Base-by-base conservation (phyloP, 1,284 basidiomycete species). In the Mycosarcoma mackinlayi region DNA sequence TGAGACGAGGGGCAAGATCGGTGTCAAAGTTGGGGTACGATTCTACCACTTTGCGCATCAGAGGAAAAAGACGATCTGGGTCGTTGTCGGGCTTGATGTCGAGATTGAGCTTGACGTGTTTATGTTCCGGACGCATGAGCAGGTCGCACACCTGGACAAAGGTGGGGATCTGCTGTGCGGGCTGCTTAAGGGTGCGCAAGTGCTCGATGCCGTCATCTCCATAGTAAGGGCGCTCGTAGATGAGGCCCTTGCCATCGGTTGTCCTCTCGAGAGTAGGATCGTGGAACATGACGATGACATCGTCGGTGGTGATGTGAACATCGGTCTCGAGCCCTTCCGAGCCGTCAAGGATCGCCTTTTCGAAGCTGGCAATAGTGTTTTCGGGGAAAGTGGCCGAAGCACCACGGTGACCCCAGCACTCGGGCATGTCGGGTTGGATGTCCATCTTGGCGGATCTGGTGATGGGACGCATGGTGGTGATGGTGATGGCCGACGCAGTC, bases 41-140 rank as follows among this genome's bases (percentile, higher is more conserved):
- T 23, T 88, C 86, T 57, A 99, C 89, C 62, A 89, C 86, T 40
- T 84, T 84, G 84, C 92, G 87, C 89, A 98, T 94, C 42, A 97
- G 86, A 16, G 85, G 84, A 85, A 98, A 98, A 35, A 98, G 87
- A 35, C 88, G 88, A 48, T 89, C 89, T 0, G 96, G 94, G 76
- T 95, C 88, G 82, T 96, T 98, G 79, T 93, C 90, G 35, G 92
- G 89, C 84, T 98, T 98, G 81, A 95, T 91, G 83, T 97, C 94
- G 62, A 97, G 84, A 37, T 81, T 81, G 44, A 81, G 71, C 68
- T 79, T 79, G 63, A 82, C 80, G 49, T 82, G 79, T 59, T 63
- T 72, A 67, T 75, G 67, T 19, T 67, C 77, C 10, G 75, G 70
- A 41, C 71, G 58, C 80, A 82, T 82, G 40, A 82, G 65, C 34